These are phyloP conservation scores for Candida argentea DNA, from an alignment of 805 yeast species.

Conservation along the genomic window DNA sequence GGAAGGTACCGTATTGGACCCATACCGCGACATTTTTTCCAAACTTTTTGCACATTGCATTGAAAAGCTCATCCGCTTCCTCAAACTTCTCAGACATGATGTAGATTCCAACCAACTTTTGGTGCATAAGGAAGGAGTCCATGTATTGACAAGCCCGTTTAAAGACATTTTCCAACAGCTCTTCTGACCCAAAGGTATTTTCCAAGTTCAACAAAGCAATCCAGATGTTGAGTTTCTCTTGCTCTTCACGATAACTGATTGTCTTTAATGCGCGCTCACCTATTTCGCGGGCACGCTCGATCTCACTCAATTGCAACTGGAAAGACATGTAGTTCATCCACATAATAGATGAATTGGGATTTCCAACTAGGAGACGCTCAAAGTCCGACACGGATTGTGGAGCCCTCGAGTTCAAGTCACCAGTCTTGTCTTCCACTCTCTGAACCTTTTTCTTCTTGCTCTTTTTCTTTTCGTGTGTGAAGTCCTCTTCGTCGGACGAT, in stretches of 20 bases:
- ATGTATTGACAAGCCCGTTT: conserved; percentile 80
- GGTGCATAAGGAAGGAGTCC: conserved; percentile 81
- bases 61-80: conserved; percentile 62
- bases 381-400: conserved; percentile 91
- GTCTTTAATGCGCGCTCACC: conserved; percentile 89
- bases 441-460: conserved; percentile 36
- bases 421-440: conserved; percentile 69
- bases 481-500: conserved; percentile 48
- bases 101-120: conserved; percentile 67
- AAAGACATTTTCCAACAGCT: conserved; percentile 70
- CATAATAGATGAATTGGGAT: conserved; percentile 83
- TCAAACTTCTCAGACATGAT: conserved; percentile 61
- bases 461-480: conserved; percentile 40
- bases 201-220: conserved; percentile 91
- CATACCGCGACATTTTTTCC: conserved; percentile 66
- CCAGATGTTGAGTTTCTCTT: conserved; percentile 91
- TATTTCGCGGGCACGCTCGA: conserved; percentile 89
- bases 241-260: conserved; percentile 83
- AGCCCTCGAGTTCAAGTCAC: conserved; percentile 68
- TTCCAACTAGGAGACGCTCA: conserved; percentile 84
- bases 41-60: conserved; percentile 61
- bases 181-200: conserved; percentile 83
- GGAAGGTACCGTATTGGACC: conserved; percentile 72
- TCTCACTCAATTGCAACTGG: conserved; percentile 88
- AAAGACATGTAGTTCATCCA: conserved; percentile 99